These are phyloP conservation scores for Metschnikowia noctiluminum DNA, from an alignment of 805 yeast species.

Conservation along the genomic window DNA sequence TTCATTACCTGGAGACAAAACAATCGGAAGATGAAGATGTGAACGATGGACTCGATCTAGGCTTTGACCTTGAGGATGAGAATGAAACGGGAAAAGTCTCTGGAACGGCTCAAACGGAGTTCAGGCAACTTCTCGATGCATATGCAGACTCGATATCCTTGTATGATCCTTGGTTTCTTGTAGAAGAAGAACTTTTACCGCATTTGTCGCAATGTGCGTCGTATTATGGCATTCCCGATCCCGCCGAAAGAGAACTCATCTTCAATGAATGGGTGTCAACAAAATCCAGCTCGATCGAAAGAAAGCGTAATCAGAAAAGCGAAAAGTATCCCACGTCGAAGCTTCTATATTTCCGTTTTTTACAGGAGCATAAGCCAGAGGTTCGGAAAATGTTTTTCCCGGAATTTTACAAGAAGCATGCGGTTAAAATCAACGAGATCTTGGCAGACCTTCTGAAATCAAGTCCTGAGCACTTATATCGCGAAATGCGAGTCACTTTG, in stretches of 20 bases:
- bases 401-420: conserved; percentile 25
- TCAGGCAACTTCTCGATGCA: conserved; percentile 25
- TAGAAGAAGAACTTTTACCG: conserved; percentile 33
- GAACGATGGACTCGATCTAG: conserved; percentile 17
- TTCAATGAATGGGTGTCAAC: conserved; percentile 14
- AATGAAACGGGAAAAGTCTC: conserved; percentile 2
- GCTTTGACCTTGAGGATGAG: conserved; percentile 15
- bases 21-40: conserved; percentile 3
- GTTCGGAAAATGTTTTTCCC: conserved; percentile 25
- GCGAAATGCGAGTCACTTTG: conserved; percentile 27
- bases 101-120: conserved; percentile 13
- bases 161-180: conserved; percentile 37
- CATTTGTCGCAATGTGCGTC: conserved; percentile 28
- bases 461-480: conserved; percentile 22
- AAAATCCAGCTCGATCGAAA: neutral
- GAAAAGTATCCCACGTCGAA: conserved; percentile 22
- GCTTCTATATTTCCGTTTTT: conserved; percentile 20
- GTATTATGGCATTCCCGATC: conserved; percentile 23
- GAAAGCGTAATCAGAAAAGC: neutral
- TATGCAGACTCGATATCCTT: conserved; percentile 25
- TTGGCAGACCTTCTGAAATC: conserved; percentile 6
- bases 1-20: neutral
- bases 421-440: conserved; percentile 7
- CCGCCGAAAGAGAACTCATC: conserved; percentile 14
- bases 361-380: conserved; percentile 30